Evolutionary conservation across 2,329 filamentous ascomycete species (phyloP).

Genomic region (Exophiala calicioides): DNA sequence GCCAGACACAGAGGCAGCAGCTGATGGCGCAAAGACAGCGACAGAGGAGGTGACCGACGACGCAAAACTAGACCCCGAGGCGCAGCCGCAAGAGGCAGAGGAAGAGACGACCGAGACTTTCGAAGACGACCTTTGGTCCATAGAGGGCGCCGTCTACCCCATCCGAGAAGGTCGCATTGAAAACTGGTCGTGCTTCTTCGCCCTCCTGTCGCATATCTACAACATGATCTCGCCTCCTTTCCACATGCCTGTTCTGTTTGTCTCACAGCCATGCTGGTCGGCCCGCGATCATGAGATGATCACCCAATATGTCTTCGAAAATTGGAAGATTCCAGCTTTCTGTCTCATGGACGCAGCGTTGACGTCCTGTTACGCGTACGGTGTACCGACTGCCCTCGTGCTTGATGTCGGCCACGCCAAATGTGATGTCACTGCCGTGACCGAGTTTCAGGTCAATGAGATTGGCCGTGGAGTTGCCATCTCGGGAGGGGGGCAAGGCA

Average conservation of each 20-base stretch:
- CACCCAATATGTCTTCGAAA: slow-evolving; percentile 94
- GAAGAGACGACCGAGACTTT: slow-evolving; percentile 61
- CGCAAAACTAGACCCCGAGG: slow-evolving; percentile 13
- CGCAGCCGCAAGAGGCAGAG: slow-evolving; percentile 37
- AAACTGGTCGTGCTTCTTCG: slow-evolving; percentile 90
- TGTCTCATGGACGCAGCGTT: slow-evolving; percentile 86
- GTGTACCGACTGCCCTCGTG: slow-evolving; percentile 76
- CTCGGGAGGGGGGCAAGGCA: slow-evolving; percentile 75
- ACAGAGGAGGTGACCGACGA: too few relatives aligned
- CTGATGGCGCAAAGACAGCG: background rate
- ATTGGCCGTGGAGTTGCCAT: slow-evolving; percentile 63
- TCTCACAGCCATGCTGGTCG: slow-evolving; percentile 88
- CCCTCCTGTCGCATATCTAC: slow-evolving; percentile 89
- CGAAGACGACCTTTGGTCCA: slow-evolving; percentile 84
- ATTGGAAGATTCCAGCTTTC: slow-evolving; percentile 90
- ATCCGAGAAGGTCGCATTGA: slow-evolving; percentile 78
- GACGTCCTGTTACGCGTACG: slow-evolving; percentile 79
- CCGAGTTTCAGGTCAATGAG: slow-evolving; percentile 76
- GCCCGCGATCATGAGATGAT: slow-evolving; percentile 82
- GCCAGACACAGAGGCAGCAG: slow-evolving; percentile 2
- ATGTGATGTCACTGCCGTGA: slow-evolving; percentile 87
- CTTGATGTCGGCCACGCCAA: slow-evolving; percentile 91
- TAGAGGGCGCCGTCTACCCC: slow-evolving; percentile 88
- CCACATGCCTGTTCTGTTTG: slow-evolving; percentile 89
- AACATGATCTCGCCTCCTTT: slow-evolving; percentile 85